A percentile compares a stretch with the other conserved stretches of the same genome.
Conservation (phyloP, 2,329 filamentous ascomycete genomes). For the Ophiostoma australiae region DNA sequence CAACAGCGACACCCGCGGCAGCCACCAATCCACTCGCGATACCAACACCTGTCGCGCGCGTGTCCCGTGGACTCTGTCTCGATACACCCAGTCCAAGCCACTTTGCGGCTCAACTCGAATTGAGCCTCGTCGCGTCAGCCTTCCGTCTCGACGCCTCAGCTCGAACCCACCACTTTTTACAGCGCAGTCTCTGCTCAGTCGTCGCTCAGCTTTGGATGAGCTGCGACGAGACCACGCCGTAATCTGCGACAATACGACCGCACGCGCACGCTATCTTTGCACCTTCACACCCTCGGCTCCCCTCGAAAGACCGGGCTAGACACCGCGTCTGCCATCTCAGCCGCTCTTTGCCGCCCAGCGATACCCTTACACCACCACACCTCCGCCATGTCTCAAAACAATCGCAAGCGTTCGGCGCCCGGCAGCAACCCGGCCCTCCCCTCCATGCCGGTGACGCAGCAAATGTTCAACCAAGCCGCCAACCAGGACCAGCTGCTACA, state of each 20-base stretch:
- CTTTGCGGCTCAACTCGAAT: neutral
- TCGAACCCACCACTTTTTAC: too few species aligned
- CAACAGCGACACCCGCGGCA: neutral
- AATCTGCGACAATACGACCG: neutral
- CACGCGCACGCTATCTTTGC: neutral
- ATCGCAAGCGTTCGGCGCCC: constrained; percentile 69
- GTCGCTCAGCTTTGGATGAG: neutral
- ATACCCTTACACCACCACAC: neutral
- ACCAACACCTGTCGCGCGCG: neutral
- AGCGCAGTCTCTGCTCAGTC: neutral
- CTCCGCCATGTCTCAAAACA: constrained; percentile 46
- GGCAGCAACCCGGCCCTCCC: constrained; percentile 62
- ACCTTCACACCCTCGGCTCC: neutral
- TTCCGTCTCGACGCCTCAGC: neutral
- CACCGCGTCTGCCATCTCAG: neutral
- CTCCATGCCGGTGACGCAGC: constrained; percentile 46
- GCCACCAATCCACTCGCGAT: neutral
- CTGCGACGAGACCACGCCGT: neutral
- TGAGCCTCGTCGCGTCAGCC: neutral
- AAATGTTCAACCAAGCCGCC: constrained; percentile 39
- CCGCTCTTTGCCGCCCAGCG: neutral
- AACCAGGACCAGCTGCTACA: constrained; percentile 45
- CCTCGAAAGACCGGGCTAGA: neutral
- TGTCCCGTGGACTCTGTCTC: neutral
- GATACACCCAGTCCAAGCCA: neutral